Conservation (phyloP, 2,329 filamentous ascomycete genomes). For the Fusarium pseudograminearum region DNA sequence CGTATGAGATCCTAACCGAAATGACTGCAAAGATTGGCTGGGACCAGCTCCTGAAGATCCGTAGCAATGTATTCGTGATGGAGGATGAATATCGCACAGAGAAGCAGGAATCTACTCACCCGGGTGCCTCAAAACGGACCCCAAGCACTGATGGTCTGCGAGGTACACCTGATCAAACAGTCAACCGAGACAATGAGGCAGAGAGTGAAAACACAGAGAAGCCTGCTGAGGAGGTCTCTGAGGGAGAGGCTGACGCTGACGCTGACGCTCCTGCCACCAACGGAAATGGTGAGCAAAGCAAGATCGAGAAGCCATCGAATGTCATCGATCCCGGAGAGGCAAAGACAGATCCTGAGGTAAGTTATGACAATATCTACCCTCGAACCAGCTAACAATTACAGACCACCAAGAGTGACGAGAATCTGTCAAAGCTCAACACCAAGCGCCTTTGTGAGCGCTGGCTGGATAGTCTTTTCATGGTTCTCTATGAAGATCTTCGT, state of each 20-base stretch:
- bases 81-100: slow-evolving; percentile 97
- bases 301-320: slow-evolving; percentile 82
- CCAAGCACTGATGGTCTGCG: slow-evolving; percentile 84
- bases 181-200: slow-evolving; percentile 60
- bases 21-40: slow-evolving; percentile 97
- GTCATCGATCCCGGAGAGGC: slow-evolving; percentile 81
- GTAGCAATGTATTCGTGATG: slow-evolving; percentile 99
- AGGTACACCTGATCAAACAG: slow-evolving; percentile 72
- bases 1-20: slow-evolving; percentile 92
- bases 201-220: slow-evolving; percentile 52
- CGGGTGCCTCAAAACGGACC: slow-evolving; percentile 70
- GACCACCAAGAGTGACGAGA: slow-evolving; percentile 73
- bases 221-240: slow-evolving; percentile 46
- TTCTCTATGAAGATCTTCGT: slow-evolving; percentile 95
- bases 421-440: slow-evolving; percentile 93
- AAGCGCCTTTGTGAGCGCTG: slow-evolving; percentile 97
- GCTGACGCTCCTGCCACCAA: slow-evolving; percentile 52
- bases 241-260: slow-evolving; percentile 48
- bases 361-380: slow-evolving; percentile 36
- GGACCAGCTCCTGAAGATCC: slow-evolving; percentile 94
- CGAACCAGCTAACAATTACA: slow-evolving; percentile 51
- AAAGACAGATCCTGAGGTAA: slow-evolving; percentile 76
- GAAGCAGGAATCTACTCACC: slow-evolving; percentile 71
- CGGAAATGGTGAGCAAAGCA: slow-evolving; percentile 58
- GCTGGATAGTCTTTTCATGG: slow-evolving; percentile 99